A percentile compares a stretch with the other conserved stretches of the same genome.
These are phyloP conservation scores for Globisporangium solare DNA, from an alignment of 352 stramenopile genomes.

Conservation along the genomic window DNA sequence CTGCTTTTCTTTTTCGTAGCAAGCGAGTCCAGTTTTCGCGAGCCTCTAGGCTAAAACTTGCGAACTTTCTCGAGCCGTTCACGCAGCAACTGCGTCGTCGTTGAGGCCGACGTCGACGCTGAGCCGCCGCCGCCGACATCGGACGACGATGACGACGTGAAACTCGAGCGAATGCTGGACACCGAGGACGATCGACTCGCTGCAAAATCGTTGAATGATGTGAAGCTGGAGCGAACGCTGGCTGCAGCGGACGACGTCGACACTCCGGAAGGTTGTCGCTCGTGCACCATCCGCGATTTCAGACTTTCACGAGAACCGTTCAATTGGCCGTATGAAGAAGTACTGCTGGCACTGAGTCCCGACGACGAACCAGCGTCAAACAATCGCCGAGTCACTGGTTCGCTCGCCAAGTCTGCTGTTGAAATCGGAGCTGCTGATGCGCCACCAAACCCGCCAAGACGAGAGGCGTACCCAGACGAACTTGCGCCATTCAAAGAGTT, in stretches of 20 bases:
- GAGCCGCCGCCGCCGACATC: neutral
- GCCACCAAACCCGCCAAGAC: neutral
- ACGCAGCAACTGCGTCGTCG: conserved; percentile 20
- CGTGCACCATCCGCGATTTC: conserved; percentile 5
- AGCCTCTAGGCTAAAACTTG: conserved; percentile 13
- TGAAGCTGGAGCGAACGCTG: conserved; percentile 36
- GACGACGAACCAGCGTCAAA: conserved; percentile 32
- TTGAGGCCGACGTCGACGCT: conserved; percentile 8
- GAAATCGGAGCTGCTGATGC: neutral
- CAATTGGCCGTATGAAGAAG: conserved; percentile 12
- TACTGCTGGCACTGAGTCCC: conserved; percentile 2
- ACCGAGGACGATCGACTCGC: conserved; percentile 18
- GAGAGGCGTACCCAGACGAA: conserved; percentile 5
- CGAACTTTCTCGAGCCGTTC: conserved; percentile 19
- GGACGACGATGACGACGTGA: conserved; percentile 4
- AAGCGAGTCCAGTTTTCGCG: neutral
- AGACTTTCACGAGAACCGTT: conserved; percentile 21
- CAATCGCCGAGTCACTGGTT: conserved; percentile 45
- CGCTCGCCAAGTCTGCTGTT: conserved; percentile 4
- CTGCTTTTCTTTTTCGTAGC: no score
- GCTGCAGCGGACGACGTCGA: conserved; percentile 12
- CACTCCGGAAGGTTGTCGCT: conserved; percentile 7
- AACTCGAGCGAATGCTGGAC: conserved; percentile 9
- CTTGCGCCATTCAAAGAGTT: neutral
- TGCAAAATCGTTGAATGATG: conserved; percentile 38